Base-by-base conservation (phyloP, 192 early-diverging fungal genomes). In the Rhizophagus sp. region DNA sequence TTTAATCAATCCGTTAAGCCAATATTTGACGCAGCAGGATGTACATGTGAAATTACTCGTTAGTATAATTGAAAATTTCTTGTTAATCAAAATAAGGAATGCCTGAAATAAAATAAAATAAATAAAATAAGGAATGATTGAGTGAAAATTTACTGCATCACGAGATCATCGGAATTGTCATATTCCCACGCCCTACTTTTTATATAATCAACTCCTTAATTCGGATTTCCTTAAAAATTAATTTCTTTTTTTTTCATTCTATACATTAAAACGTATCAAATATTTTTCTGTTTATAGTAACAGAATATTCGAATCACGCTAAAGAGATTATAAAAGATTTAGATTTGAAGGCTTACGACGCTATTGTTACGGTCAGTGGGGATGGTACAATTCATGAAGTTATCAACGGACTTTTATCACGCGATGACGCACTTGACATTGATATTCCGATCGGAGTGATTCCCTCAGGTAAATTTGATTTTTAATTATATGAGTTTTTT, bases 321-420 rank as follows among this genome's bases (percentile, higher is more conserved):
- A 85, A 86, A 34, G 88, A 93, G 62, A 90, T 93, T 69, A 89
- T 90, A 13, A 86, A 81, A 64, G 81, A 83, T 3, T 62, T 94
- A 8, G 86, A 92, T 68, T 85, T 90, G 44, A 62, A 83, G 0
- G 62, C 78, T 12, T 96, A 88, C 76, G 88, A 88, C 50, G 88
- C 91, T 8, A 83, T 93, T 30, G 84, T 92, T 1, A 87, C 90
- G 39, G 84, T 95, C 50, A 90, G 90, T 84, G 95, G 95, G 27
- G 95, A 96, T 82, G 95, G 95, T 12, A 88, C 94, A 9, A 86
- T 94, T 39, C 93, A 96, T 67, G 95, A 96, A 82, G 83, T 95
- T 13, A 85, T 95, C 39, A 94, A 96, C 70, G 95, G 94, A 6
- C 84, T 95, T n/a, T 82, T 96, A 86, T 83, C 88, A 67, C 84